A percentile compares a stretch with the other conserved stretches of the same genome.
phyloP scores from a whole-genome alignment of 2,329 filamentous ascomycete genomes.

The Pseudogymnoascus sp. region DNA sequence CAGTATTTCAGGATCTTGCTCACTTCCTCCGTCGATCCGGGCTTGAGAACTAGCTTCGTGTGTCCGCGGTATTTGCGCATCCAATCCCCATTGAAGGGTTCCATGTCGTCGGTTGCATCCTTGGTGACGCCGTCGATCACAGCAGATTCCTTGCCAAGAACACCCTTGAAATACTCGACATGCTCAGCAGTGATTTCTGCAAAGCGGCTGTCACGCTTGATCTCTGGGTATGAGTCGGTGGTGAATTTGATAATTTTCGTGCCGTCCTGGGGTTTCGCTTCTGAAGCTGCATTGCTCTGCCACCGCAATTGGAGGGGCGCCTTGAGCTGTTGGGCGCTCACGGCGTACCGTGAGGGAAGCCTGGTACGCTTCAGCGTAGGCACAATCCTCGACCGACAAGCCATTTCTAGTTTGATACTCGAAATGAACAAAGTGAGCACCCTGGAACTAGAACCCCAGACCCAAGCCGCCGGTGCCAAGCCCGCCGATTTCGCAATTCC shows the following conservation, averaged over 20 bases:
- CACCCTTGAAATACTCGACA: slow-evolving; percentile 69
- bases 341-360: not conserved
- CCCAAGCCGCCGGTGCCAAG: not conserved
- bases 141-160: slow-evolving; percentile 73
- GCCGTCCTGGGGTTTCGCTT: slow-evolving; percentile 22
- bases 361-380: slow-evolving; percentile 1
- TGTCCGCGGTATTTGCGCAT: slow-evolving; percentile 98
- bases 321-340: slow-evolving; percentile 13
- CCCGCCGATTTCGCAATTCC: slow-evolving; percentile 4
- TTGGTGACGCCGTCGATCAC: slow-evolving; percentile 75
- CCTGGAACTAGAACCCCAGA: not conserved
- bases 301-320: slow-evolving; percentile 11
- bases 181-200: slow-evolving; percentile 66
- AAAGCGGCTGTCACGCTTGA: slow-evolving; percentile 74
- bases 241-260: slow-evolving; percentile 61
- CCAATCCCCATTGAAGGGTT: slow-evolving; percentile 94
- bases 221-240: slow-evolving; percentile 72
- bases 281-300: slow-evolving; percentile 21
- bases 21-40: slow-evolving; percentile 75
- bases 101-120: slow-evolving; percentile 70
- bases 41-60: slow-evolving; percentile 78
- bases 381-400: slow-evolving; percentile 7
- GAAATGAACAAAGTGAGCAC: not conserved
- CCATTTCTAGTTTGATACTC: slow-evolving; percentile 5
- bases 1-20: slow-evolving; percentile 90